A percentile compares a stretch with the other conserved stretches of the same genome.
Conservation (phyloP, 805 yeast species). For the Saturnispora gosingensis region DNA sequence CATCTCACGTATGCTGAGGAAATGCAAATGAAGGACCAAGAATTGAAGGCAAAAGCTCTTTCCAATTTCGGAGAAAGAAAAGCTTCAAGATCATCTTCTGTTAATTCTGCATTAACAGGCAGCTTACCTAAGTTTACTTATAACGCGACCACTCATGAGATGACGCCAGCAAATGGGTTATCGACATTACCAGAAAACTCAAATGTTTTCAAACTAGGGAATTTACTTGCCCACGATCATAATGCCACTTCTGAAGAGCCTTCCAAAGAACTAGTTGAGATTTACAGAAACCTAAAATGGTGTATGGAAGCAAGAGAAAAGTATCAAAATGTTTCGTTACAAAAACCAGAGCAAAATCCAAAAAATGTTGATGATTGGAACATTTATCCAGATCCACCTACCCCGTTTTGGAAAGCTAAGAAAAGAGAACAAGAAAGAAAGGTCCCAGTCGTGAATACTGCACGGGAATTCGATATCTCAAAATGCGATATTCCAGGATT, state of each 20-base stretch:
- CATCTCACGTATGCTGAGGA: slow-evolving; percentile 63
- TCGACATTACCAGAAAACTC: slow-evolving; percentile 14
- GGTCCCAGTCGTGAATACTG: background rate
- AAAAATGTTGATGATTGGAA: slow-evolving; percentile 67
- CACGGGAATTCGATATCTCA: slow-evolving; percentile 43
- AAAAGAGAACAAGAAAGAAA: background rate
- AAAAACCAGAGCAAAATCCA: slow-evolving; percentile 72
- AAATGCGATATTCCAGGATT: slow-evolving; percentile 47
- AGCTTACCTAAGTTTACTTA: slow-evolving; percentile 18
- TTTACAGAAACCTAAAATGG: slow-evolving; percentile 50
- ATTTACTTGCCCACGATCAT: slow-evolving; percentile 39
- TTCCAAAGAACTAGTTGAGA: slow-evolving; percentile 55
- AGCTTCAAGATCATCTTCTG: slow-evolving; percentile 21
- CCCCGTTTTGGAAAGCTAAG: slow-evolving; percentile 62
- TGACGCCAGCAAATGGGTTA: slow-evolving; percentile 9
- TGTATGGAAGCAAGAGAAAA: slow-evolving; percentile 71
- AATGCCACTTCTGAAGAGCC: slow-evolving; percentile 47
- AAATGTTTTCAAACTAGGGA: slow-evolving; percentile 33
- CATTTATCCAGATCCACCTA: slow-evolving; percentile 90
- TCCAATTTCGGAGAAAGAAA: slow-evolving; percentile 33
- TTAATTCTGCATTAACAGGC: slow-evolving; percentile 10
- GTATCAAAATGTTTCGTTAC: slow-evolving; percentile 64
- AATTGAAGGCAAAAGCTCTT: slow-evolving; percentile 54
- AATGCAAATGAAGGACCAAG: slow-evolving; percentile 52
- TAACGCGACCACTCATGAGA: slow-evolving; percentile 23